A percentile compares a stretch with the other conserved stretches of the same genome.
Evolutionary conservation across 306 rosid genomes (phyloP).

Genomic region (Casuarina glauca): DNA sequence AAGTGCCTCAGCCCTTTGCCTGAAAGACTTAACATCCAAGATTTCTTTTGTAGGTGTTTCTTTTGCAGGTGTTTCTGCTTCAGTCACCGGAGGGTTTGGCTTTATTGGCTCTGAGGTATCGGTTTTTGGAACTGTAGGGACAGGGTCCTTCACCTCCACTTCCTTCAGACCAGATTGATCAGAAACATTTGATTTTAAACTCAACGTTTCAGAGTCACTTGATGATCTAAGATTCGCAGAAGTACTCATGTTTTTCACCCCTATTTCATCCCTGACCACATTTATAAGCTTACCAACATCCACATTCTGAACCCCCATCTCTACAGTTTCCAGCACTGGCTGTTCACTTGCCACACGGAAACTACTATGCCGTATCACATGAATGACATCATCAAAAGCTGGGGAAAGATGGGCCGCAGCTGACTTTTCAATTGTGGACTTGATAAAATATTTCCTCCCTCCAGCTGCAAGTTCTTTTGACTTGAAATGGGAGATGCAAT

Average conservation of each 20-base stretch:
- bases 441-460: conserved; percentile 44
- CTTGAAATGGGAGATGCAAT: conserved; percentile 37
- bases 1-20: conserved; percentile 98
- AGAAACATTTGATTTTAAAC: conserved; percentile 45
- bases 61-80: conserved; percentile 67
- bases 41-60: conserved; percentile 44
- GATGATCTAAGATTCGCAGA: conserved; percentile 49
- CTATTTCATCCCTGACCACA: conserved; percentile 72
- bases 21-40: conserved; percentile 80
- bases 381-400: conserved; percentile 90
- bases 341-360: conserved; percentile 90
- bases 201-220: conserved; percentile 49
- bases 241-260: conserved; percentile 47
- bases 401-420: conserved; percentile 69
- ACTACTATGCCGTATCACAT: conserved; percentile 96
- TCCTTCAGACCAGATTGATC: conserved; percentile 53
- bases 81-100: conserved; percentile 38
- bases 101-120: conserved; percentile 52
- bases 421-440: conserved; percentile 53
- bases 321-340: conserved; percentile 70
- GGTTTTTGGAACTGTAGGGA: conserved; percentile 40
- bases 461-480: conserved; percentile 55
- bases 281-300: conserved; percentile 80
- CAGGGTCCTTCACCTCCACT: conserved; percentile 39
- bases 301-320: conserved; percentile 86